Percentiles rank a stretch among this genome's conserved stretches.
Conservation (phyloP, 352 stramenopile genomes). For the Globisporangium radiosum region DNA sequence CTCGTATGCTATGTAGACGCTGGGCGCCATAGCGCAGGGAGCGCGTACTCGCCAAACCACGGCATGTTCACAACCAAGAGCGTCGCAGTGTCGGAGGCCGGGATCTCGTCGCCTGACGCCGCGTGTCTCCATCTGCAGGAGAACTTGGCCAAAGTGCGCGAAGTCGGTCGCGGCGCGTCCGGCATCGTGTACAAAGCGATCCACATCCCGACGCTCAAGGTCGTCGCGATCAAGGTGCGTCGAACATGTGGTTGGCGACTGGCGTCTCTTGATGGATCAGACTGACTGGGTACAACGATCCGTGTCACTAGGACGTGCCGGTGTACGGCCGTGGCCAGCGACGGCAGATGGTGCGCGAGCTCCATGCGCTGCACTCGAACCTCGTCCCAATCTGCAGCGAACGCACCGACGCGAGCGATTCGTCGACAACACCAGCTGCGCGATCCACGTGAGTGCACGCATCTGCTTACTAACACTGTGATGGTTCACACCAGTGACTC, state of each 20-base stretch:
- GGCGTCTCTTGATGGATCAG: no score
- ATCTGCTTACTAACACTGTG: neutral
- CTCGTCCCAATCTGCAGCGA: conserved; percentile 68
- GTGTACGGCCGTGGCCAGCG: conserved; percentile 81
- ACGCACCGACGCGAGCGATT: conserved; percentile 12
- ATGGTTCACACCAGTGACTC: no score
- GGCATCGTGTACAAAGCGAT: conserved; percentile 88
- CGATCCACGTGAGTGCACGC: conserved; percentile 26
- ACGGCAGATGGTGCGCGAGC: conserved; percentile 86
- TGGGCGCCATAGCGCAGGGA: conserved; percentile 62
- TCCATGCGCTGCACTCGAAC: conserved; percentile 87
- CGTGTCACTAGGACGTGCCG: conserved; percentile 55
- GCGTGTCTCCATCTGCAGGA: conserved; percentile 76
- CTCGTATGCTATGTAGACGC: conserved; percentile 15
- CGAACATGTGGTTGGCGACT: no score
- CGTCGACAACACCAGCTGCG: neutral
- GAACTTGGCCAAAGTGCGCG: conserved; percentile 72
- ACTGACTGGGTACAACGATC: neutral
- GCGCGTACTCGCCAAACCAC: conserved; percentile 82
- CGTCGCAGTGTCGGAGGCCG: conserved; percentile 76
- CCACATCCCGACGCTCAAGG: conserved; percentile 87
- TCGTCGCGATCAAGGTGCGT: conserved; percentile 84
- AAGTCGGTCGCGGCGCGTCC: conserved; percentile 73
- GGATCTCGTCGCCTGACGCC: conserved; percentile 78
- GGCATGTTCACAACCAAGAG: conserved; percentile 85